Evolutionary conservation across 208 protist genomes (phyloP), one percentile per base, ranked within the genome.

Genomic region (Trypanosoma melophagium): DNA sequence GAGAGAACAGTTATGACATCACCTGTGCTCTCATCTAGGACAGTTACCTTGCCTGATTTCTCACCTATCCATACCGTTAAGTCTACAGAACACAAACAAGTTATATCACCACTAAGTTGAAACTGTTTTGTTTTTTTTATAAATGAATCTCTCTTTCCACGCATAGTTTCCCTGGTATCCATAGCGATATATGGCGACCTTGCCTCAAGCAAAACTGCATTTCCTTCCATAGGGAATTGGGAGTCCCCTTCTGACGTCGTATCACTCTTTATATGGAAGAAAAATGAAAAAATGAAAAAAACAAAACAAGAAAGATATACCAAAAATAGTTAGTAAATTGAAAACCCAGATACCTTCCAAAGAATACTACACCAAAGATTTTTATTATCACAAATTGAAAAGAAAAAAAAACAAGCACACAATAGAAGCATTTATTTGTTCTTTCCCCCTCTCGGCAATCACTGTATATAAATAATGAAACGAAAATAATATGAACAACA

Each of bases 61-160:
- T 66, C 47, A 58, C 61, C 61, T 1, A 58, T 49, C 47, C 61
- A 66, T 21, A 66, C 44, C 0, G 47, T 58, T 17, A 50, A 24
- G 28, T 16, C 40, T 9, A 66, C 50, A 24, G 35, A 4, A 16
- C 61, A 66, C 17, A 66, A 50, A 45, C 50, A 66, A 56, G 3
- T 58, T 35, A 49, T 41, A 17, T 58, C 31, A 53, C 31, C 19
- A 58, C 25, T 50, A 3, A 56, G 19, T 38, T 58, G n/a, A 17
- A 59, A 14, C 24, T 57, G 31, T 7, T 49, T 28, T 17, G 38
- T 49, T 49, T 66, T 66, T 3, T 13, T 42, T 35, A 58, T 24
- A 58, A 13, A 50, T 14, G 31, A n/a, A n/a, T 40, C 19, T 38
- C 56, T 57, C 13, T 25, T 12, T 35, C 5, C 3, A 19, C 17